These are phyloP conservation scores for Tolypocladium tundrense DNA, from an alignment of 2,329 filamentous ascomycete species.

Conservation along the genomic window DNA sequence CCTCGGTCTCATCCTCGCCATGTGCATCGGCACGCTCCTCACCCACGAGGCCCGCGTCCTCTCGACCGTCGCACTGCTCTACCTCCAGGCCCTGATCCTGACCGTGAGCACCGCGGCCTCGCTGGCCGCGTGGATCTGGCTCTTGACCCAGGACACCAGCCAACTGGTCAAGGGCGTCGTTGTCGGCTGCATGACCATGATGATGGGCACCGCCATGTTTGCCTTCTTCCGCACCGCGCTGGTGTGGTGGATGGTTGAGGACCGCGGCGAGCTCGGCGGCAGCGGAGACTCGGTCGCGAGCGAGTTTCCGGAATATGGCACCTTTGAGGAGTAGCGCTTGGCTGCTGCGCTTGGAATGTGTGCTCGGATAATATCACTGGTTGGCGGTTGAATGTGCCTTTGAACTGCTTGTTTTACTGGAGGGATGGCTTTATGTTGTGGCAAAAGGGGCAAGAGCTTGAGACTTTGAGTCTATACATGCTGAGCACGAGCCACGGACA, in stretches of 20 bases:
- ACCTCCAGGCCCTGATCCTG: constrained; percentile 16
- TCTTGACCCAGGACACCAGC: constrained; percentile 11
- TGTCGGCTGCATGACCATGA: constrained; percentile 14
- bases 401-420: no score
- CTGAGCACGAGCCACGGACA: no score
- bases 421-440: no score
- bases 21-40: constrained; percentile 13
- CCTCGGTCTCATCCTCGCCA: constrained; percentile 9
- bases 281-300: background rate
- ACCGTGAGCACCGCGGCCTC: constrained; percentile 9
- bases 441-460: no score
- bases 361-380: no score
- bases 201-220: constrained; percentile 16
- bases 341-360: no score
- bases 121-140: constrained; percentile 11
- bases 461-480: background rate
- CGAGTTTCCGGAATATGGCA: background rate
- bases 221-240: constrained; percentile 17
- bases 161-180: constrained; percentile 13
- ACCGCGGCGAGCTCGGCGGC: background rate
- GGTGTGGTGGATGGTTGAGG: constrained; percentile 14
- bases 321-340: no score
- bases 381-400: no score
- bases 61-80: constrained; percentile 14
- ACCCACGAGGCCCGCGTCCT: constrained; percentile 15